phyloP scores from a whole-genome alignment of 2,329 filamentous ascomycete genomes.

The Neoscytalidium dimidiatum region DNA sequence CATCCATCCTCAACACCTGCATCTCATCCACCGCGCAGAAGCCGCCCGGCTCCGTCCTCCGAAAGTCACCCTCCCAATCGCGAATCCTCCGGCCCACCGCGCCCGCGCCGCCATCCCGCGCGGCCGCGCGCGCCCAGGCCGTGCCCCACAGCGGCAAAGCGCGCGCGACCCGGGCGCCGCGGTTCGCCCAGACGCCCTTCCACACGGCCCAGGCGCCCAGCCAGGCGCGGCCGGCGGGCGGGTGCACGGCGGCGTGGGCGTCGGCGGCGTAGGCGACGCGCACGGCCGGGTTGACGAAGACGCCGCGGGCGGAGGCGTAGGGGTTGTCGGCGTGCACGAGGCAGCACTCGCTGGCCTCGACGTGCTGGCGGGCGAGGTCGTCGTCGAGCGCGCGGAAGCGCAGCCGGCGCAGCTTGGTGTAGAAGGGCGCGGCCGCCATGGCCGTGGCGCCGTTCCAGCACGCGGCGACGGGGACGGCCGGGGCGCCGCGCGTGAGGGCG shows the following conservation, averaged over 20 bases:
- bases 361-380: slow-evolving; percentile 58
- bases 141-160: neutral
- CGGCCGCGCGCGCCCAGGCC: too few species aligned
- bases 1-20: slow-evolving; percentile 38
- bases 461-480: slow-evolving; percentile 61
- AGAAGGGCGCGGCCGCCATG: slow-evolving; percentile 60
- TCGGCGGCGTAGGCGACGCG: slow-evolving; percentile 63
- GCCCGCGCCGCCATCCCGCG: slow-evolving; percentile 6
- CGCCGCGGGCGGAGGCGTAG: slow-evolving; percentile 52
- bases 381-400: slow-evolving; percentile 67
- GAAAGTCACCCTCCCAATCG: slow-evolving; percentile 16
- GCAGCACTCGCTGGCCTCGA: slow-evolving; percentile 80
- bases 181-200: slow-evolving; percentile 28
- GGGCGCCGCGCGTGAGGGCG: slow-evolving; percentile 54
- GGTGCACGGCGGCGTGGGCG: slow-evolving; percentile 29
- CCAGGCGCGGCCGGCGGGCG: slow-evolving; percentile 19
- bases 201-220: slow-evolving; percentile 19
- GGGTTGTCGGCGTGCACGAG: slow-evolving; percentile 74
- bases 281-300: slow-evolving; percentile 70
- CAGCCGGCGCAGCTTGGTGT: slow-evolving; percentile 26
- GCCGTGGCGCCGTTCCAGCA: slow-evolving; percentile 69
- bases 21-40: slow-evolving; percentile 42
- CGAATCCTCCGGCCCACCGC: slow-evolving; percentile 17
- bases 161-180: slow-evolving; percentile 20
- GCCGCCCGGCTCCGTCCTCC: slow-evolving; percentile 28